These are phyloP conservation scores for Rhodocollybia butyracea DNA, from an alignment of 768 basidiomycete genomes.

Conservation along the genomic window DNA sequence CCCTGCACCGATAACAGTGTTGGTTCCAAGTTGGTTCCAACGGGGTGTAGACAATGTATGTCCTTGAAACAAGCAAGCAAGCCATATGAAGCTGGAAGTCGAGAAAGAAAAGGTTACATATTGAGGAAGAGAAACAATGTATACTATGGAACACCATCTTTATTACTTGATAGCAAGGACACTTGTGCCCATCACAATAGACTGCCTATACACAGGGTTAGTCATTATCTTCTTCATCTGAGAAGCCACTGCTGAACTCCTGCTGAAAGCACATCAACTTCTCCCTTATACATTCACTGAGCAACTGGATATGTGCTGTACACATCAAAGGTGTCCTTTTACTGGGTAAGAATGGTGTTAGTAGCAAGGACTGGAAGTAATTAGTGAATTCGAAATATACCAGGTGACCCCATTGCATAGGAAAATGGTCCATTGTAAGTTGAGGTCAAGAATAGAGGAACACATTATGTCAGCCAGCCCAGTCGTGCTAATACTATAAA, in stretches of 20 bases:
- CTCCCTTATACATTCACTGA: conserved; percentile 46
- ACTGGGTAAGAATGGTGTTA: conserved; percentile 32
- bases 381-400: conserved; percentile 35
- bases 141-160: conserved; percentile 70
- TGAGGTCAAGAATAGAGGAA: not conserved
- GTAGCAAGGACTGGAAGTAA: not conserved
- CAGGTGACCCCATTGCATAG: conserved; percentile 80
- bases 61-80: conserved; percentile 97
- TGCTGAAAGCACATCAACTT: conserved; percentile 56
- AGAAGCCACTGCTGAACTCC: conserved; percentile 53
- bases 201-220: conserved; percentile 55
- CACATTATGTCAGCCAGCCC: conserved; percentile 7
- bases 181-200: conserved; percentile 95
- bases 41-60: conserved; percentile 80
- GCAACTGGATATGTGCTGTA: conserved; percentile 78
- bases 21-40: too few relatives aligned
- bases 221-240: not conserved
- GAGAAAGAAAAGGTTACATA: not conserved
- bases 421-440: conserved; percentile 72
- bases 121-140: not conserved
- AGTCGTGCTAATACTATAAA: too few relatives aligned
- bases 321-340: conserved; percentile 72
- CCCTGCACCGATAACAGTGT: conserved; percentile 86
- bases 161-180: conserved; percentile 93
- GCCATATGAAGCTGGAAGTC: conserved; percentile 80